Conservation (phyloP, 768 basidiomycete genomes). For the Aureoboletus auriporus region DNA sequence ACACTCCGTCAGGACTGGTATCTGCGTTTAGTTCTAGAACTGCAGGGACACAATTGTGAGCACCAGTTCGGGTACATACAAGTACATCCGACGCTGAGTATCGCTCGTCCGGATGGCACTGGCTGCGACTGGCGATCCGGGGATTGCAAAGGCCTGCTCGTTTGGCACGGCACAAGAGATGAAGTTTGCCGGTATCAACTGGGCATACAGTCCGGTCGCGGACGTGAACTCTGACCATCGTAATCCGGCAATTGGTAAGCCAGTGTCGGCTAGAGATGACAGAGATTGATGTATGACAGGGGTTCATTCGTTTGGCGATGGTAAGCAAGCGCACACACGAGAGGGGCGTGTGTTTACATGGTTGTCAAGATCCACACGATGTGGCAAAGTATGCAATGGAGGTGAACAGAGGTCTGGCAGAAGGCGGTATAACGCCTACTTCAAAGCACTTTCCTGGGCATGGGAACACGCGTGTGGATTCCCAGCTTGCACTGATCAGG, state of each 20-base stretch:
- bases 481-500: constrained; percentile 61
- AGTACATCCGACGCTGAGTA: background rate
- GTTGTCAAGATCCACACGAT: constrained; percentile 43
- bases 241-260: constrained; percentile 69
- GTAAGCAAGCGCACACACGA: constrained; percentile 28
- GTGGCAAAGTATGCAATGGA: constrained; percentile 49
- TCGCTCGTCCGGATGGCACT: constrained; percentile 66
- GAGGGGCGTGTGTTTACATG: background rate
- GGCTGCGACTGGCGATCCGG: constrained; percentile 47
- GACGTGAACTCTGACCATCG: constrained; percentile 68
- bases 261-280: background rate
- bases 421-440: constrained; percentile 52
- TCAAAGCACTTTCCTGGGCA: constrained; percentile 76
- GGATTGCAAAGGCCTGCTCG: constrained; percentile 43
- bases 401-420: too few relatives aligned
- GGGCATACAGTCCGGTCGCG: constrained; percentile 68
- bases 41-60: constrained; percentile 68
- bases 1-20: constrained; percentile 50
- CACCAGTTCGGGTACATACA: constrained; percentile 4
- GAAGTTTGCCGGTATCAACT: constrained; percentile 60
- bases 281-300: constrained; percentile 32
- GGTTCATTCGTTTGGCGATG: constrained; percentile 67
- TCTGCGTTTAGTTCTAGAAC: constrained; percentile 57
- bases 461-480: constrained; percentile 69
- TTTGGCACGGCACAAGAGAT: constrained; percentile 54